Percentiles rank a stretch among this genome's conserved stretches.
These are phyloP conservation scores for Phaeoacremonium minimum DNA, from an alignment of 2,329 filamentous ascomycete genomes.

Conservation along the genomic window DNA sequence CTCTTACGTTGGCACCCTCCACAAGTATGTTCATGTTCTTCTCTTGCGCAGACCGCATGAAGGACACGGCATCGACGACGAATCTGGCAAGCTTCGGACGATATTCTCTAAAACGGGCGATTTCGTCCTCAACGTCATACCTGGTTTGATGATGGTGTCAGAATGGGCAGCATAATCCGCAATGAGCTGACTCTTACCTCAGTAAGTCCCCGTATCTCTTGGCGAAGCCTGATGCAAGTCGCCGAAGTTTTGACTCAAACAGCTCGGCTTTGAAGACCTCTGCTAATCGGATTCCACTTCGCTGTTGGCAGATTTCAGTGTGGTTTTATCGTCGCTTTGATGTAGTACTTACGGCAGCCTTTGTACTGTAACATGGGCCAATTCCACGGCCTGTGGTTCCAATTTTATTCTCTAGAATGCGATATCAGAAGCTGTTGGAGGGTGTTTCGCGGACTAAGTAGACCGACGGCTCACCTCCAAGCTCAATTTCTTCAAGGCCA, in stretches of 20 bases:
- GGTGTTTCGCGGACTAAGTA: too few relatives aligned
- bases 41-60: constrained; percentile 53
- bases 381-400: constrained; percentile 35
- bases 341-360: constrained; percentile 16
- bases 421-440: too few relatives aligned
- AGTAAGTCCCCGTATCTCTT: constrained; percentile 66
- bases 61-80: constrained; percentile 62
- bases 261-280: constrained; percentile 63
- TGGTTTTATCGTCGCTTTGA: too few relatives aligned
- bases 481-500: constrained; percentile 57
- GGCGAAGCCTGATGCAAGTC: constrained; percentile 58
- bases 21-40: constrained; percentile 51
- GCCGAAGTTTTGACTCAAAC: constrained; percentile 64
- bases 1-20: constrained; percentile 61
- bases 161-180: too few relatives aligned
- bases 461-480: too few relatives aligned
- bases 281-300: constrained; percentile 61
- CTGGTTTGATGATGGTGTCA: too few relatives aligned
- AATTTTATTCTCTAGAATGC: too few relatives aligned
- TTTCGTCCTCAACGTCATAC: constrained; percentile 67
- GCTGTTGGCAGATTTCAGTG: constrained; percentile 7
- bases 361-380: constrained; percentile 18
- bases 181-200: too few relatives aligned
- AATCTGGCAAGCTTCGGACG: constrained; percentile 53
- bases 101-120: constrained; percentile 56